Conservation (phyloP, 352 stramenopile genomes). For the Blastocystis sp. region DNA sequence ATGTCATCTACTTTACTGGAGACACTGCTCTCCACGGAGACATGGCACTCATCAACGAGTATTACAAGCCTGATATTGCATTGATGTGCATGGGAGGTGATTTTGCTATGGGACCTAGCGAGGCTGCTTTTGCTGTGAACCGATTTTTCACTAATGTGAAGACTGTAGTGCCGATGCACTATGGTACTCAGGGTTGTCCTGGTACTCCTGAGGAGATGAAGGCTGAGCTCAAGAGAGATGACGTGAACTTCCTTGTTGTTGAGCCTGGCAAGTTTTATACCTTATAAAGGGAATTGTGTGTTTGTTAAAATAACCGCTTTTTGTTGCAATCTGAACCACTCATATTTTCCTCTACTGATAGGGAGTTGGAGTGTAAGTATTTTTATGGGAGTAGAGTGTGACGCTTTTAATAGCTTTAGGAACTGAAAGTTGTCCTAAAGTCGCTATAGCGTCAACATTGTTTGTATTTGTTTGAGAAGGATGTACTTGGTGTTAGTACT, state of each 20-base stretch:
- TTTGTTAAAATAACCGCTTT: not conserved
- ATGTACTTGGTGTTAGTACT: not conserved
- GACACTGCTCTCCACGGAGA: conserved; percentile 58
- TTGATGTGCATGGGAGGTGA: conserved; percentile 57
- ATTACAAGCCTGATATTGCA: conserved; percentile 58
- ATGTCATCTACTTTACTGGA: conserved; percentile 59
- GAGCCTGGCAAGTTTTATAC: conserved; percentile 36
- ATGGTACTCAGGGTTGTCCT: conserved; percentile 32
- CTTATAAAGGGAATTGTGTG: conserved; percentile 8
- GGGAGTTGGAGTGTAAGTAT: not conserved
- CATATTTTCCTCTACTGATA: not conserved
- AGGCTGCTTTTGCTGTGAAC: conserved; percentile 56
- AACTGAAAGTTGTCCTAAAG: conserved; percentile 13
- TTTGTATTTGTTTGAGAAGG: not conserved
- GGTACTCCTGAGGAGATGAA: conserved; percentile 46
- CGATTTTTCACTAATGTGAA: conserved; percentile 46
- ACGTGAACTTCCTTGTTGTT: conserved; percentile 49
- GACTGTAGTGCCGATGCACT: conserved; percentile 54
- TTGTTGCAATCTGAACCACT: not conserved
- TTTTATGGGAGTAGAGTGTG: not conserved
- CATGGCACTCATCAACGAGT: conserved; percentile 59
- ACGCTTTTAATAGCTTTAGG: conserved; percentile 22
- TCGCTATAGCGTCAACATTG: conserved; percentile 13
- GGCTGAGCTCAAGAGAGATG: conserved; percentile 24
- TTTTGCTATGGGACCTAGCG: conserved; percentile 58